Conservation (phyloP, 805 yeast genomes). For the Debaryomyces prosopidis region DNA sequence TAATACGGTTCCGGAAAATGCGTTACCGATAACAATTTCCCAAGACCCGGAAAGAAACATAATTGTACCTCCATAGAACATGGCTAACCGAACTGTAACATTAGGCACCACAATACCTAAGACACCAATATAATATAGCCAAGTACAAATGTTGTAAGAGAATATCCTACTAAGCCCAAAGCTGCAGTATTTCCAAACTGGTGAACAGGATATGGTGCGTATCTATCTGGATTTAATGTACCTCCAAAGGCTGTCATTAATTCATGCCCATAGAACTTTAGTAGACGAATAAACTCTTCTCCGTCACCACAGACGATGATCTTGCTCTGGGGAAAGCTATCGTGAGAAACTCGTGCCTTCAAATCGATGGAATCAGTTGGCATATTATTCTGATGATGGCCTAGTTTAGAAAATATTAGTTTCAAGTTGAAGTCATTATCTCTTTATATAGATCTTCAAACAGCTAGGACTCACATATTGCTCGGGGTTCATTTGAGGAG, state of each 20-base stretch:
- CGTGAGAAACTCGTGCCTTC: slow-evolving; percentile 1
- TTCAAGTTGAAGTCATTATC: no score
- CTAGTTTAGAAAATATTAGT: no score
- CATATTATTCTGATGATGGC: neutral
- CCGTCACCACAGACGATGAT: slow-evolving; percentile 29
- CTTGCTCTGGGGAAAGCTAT: neutral
- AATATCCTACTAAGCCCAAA: slow-evolving; percentile 52
- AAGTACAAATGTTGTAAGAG: slow-evolving; percentile 46
- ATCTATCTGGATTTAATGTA: slow-evolving; percentile 45
- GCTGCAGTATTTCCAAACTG: slow-evolving; percentile 55
- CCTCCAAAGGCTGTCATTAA: slow-evolving; percentile 67
- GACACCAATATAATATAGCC: slow-evolving; percentile 47
- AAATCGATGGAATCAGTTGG: neutral
- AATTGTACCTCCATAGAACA: slow-evolving; percentile 52
- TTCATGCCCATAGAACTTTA: slow-evolving; percentile 51
- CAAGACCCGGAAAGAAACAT: slow-evolving; percentile 53
- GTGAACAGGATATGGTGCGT: slow-evolving; percentile 47
- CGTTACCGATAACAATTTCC: slow-evolving; percentile 51
- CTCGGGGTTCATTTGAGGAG: no score
- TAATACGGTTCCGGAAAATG: slow-evolving; percentile 57
- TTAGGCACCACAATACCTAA: slow-evolving; percentile 44
- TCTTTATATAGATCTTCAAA: no score
- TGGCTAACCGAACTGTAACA: slow-evolving; percentile 44
- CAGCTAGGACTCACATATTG: no score
- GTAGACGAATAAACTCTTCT: slow-evolving; percentile 41